Evolutionary conservation across 2,329 filamentous ascomycete species (phyloP).

Genomic region (Colletotrichum echinochloae): DNA sequence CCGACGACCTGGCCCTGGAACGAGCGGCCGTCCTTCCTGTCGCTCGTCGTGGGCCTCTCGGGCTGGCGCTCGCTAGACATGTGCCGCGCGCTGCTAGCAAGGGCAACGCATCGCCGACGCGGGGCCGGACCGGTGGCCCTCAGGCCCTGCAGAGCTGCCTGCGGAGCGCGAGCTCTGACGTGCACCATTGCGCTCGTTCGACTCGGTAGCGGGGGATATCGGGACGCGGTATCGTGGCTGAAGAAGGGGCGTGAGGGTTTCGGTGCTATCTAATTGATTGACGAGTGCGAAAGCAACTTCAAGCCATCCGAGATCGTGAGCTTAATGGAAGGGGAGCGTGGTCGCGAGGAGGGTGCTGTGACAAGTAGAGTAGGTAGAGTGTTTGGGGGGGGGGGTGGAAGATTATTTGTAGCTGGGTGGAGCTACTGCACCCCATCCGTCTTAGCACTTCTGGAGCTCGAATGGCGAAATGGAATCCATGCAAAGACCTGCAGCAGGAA

Average conservation of each 20-base stretch:
- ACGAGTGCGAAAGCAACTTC: neutral
- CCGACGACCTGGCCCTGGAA: constrained; percentile 72
- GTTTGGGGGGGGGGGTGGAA: neutral
- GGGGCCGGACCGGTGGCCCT: constrained; percentile 41
- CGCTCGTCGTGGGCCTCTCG: constrained; percentile 46
- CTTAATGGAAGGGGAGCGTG: constrained; percentile 1
- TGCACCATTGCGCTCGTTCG: constrained; percentile 47
- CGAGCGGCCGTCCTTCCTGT: constrained; percentile 53
- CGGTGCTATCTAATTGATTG: neutral
- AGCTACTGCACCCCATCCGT: constrained; percentile 11
- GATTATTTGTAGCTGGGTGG: constrained; percentile 37
- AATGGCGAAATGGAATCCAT: constrained; percentile 38
- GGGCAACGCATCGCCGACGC: constrained; percentile 36
- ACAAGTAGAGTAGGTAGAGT: neutral
- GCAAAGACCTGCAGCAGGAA: constrained; percentile 35
- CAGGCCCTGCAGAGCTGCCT: constrained; percentile 48
- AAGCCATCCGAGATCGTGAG: constrained; percentile 5
- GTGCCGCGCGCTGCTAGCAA: constrained; percentile 24
- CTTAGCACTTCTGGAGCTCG: constrained; percentile 39
- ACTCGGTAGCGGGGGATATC: neutral
- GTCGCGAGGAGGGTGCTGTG: constrained; percentile 4
- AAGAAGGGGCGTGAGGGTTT: no score
- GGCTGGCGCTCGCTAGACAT: constrained; percentile 46
- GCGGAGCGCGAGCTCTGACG: constrained; percentile 49
- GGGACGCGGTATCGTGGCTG: neutral